These are phyloP conservation scores for Penicillium sp. DNA, from an alignment of 2,329 filamentous ascomycete genomes.

Conservation along the genomic window DNA sequence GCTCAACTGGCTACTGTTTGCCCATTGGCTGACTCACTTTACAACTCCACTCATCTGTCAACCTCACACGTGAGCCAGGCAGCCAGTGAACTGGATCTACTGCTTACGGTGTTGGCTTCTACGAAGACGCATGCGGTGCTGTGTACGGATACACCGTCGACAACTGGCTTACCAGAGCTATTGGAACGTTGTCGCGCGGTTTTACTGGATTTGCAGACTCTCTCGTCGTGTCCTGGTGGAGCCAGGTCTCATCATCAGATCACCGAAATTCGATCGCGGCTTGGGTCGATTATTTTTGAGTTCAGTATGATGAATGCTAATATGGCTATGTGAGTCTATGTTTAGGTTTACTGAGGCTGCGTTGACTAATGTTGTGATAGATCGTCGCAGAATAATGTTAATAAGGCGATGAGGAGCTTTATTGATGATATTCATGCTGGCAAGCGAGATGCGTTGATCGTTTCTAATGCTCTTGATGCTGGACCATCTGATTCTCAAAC, in stretches of 20 bases:
- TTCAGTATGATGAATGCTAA: conserved; percentile 16
- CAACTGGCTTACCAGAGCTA: conserved; percentile 1
- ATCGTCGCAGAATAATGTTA: conserved; percentile 13
- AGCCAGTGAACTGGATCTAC: conserved; percentile 14
- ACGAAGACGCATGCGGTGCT: conserved; percentile 4
- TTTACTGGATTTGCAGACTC: conserved; percentile 11
- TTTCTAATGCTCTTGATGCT: conserved; percentile 5
- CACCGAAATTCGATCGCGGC: conserved; percentile 11
- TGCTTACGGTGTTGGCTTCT: conserved; percentile 3
- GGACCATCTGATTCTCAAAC: background rate
- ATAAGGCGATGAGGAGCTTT: conserved; percentile 4
- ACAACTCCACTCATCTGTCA: conserved; percentile 13
- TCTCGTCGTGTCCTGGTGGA: conserved; percentile 1
- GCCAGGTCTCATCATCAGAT: conserved; percentile 1
- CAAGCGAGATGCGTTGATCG: background rate
- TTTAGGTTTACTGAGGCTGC: background rate
- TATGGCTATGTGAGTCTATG: conserved; percentile 17
- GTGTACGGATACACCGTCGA: background rate
- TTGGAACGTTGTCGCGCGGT: conserved; percentile 7
- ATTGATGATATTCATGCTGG: conserved; percentile 10
- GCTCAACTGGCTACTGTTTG: conserved; percentile 9
- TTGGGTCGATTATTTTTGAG: conserved; percentile 14
- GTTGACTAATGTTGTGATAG: conserved; percentile 1
- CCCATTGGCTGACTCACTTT: conserved; percentile 12
- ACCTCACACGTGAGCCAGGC: conserved; percentile 12